A percentile compares a stretch with the other conserved stretches of the same genome.
Conservation (phyloP, 768 basidiomycete genomes). For the Mycena rebaudengoi region DNA sequence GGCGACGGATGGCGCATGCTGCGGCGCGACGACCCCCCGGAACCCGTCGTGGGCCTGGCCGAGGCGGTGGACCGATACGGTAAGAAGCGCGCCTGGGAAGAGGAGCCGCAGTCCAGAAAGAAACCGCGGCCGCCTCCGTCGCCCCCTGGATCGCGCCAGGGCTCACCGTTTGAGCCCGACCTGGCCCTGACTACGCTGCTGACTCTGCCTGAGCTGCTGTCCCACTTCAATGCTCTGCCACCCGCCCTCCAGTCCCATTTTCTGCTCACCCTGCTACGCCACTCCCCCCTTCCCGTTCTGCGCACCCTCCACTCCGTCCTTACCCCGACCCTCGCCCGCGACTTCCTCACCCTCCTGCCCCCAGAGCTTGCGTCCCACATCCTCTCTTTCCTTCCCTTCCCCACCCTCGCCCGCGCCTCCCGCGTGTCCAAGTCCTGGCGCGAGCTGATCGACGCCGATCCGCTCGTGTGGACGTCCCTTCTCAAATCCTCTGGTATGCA, state of each 20-base stretch:
- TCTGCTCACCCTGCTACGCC: conserved; percentile 89
- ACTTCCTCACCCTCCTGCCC: conserved; percentile 92
- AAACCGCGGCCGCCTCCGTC: conserved; percentile 86
- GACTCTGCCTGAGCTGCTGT: conserved; percentile 83
- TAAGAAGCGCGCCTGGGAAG: conserved; percentile 66
- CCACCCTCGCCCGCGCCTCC: conserved; percentile 85
- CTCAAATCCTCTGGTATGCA: conserved; percentile 55
- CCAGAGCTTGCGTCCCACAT: conserved; percentile 92
- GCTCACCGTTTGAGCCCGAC: conserved; percentile 80
- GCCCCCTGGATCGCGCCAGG: conserved; percentile 78
- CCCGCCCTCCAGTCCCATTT: conserved; percentile 90
- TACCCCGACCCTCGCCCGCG: conserved; percentile 89
- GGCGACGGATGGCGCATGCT: conserved; percentile 83
- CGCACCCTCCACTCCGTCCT: conserved; percentile 90
- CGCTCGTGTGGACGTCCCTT: conserved; percentile 88
- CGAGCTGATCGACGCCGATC: conserved; percentile 90
- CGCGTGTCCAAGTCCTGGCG: conserved; percentile 92
- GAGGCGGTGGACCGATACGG: conserved; percentile 90
- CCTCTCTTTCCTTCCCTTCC: conserved; percentile 83
- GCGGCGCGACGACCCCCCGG: conserved; percentile 66
- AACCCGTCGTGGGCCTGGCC: conserved; percentile 68
- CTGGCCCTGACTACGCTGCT: conserved; percentile 83
- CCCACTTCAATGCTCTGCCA: conserved; percentile 84
- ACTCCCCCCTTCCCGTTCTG: conserved; percentile 90
- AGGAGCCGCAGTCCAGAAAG: conserved; percentile 69